Evolutionary conservation across 1,284 basidiomycete species (phyloP).

Genomic region (Leccinum angustisporum): DNA sequence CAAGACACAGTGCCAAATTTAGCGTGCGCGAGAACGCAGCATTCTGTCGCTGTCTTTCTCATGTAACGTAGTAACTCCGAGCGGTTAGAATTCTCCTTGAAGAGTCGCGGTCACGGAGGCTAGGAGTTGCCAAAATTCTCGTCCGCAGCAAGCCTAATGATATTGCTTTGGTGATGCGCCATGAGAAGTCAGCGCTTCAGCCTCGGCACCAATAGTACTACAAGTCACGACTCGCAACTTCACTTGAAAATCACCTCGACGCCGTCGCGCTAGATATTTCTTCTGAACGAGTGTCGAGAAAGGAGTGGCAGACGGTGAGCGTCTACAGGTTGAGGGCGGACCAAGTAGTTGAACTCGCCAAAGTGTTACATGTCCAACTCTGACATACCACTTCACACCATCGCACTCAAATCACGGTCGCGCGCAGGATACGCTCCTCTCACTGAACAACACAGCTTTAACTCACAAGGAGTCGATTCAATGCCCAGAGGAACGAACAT

Average conservation of each 20-base stretch:
- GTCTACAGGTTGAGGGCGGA: not conserved
- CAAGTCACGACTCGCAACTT: not conserved
- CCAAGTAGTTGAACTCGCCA: not conserved
- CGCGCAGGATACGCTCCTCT: slow-evolving; percentile 50
- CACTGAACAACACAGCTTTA: slow-evolving; percentile 31
- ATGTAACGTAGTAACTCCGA: not conserved
- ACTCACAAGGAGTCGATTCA: slow-evolving; percentile 23
- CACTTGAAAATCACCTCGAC: not conserved
- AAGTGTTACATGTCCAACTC: slow-evolving; percentile 38
- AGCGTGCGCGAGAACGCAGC: too few species aligned
- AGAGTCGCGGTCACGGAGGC: too few species aligned
- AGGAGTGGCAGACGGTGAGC: not conserved
- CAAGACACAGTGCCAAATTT: not conserved
- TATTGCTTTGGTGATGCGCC: too few species aligned
- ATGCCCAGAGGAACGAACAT: slow-evolving; percentile 28
- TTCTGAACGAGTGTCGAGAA: not conserved
- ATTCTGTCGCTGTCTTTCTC: not conserved
- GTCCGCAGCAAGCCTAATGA: too few species aligned
- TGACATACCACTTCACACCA: slow-evolving; percentile 63
- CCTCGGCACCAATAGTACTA: not conserved
- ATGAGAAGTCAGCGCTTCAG: not conserved
- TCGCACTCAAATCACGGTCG: slow-evolving; percentile 48
- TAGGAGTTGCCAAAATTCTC: too few species aligned
- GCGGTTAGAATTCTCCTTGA: too few species aligned
- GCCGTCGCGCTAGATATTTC: not conserved